Percentiles rank a stretch among this genome's conserved stretches.
These are phyloP conservation scores for Trypethelium eluteriae DNA, from an alignment of 495 filamentous ascomycete species.

Conservation along the genomic window DNA sequence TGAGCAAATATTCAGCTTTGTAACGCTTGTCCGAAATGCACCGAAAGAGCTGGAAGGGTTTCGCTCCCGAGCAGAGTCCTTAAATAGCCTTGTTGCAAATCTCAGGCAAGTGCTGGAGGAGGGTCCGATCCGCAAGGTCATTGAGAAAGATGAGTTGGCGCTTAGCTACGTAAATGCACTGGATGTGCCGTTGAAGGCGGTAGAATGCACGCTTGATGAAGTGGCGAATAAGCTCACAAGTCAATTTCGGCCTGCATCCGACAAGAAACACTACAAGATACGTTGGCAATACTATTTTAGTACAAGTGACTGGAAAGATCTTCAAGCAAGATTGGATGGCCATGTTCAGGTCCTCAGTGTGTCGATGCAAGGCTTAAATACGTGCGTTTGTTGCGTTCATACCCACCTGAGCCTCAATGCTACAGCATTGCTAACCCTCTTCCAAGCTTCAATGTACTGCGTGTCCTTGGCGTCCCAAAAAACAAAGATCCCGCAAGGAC, in stretches of 20 bases:
- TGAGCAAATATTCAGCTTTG: background rate
- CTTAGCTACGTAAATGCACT: conserved; percentile 2
- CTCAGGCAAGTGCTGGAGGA: conserved; percentile 4
- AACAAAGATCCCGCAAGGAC: conserved; percentile 4
- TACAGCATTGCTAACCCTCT: conserved; percentile 6
- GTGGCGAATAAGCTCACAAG: conserved; percentile 9
- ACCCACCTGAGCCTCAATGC: conserved; percentile 5
- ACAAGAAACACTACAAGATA: conserved; percentile 5
- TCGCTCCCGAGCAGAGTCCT: background rate
- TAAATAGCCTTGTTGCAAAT: conserved; percentile 6
- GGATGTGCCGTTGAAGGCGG: conserved; percentile 5
- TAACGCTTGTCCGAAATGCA: conserved; percentile 7
- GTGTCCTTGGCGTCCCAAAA: background rate
- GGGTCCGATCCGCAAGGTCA: conserved; percentile 3
- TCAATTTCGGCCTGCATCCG: conserved; percentile 4
- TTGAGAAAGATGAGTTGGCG: conserved; percentile 5
- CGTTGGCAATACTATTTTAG: conserved; percentile 8
- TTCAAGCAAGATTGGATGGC: conserved; percentile 2
- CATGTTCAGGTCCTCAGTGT: conserved; percentile 9
- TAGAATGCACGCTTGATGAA: conserved; percentile 9
- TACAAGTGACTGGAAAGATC: conserved; percentile 7
- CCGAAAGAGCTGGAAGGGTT: conserved; percentile 8
- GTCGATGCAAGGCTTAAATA: conserved; percentile 7
- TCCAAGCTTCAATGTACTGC: conserved; percentile 1
- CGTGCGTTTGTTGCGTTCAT: background rate